A percentile compares a stretch with the other conserved stretches of the same genome.
Evolutionary conservation across 1,284 basidiomycete species (phyloP).

Genomic region (Malassezia nana): DNA sequence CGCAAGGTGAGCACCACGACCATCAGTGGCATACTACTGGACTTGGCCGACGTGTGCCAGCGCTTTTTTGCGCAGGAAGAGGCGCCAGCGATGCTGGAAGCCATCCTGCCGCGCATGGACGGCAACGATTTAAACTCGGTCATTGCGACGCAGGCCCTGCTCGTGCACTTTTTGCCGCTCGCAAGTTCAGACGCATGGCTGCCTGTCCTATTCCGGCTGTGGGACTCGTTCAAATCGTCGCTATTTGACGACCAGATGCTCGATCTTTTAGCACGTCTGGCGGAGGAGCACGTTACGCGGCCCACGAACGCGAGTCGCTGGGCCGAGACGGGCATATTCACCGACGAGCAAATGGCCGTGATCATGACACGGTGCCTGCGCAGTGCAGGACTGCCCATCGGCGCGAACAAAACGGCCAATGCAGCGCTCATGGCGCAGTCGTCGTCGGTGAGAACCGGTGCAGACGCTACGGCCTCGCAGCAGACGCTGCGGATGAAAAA

Average conservation of each 20-base stretch:
- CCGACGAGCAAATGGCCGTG: slow-evolving; percentile 70
- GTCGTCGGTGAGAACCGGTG: slow-evolving; percentile 43
- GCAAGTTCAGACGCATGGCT: slow-evolving; percentile 41
- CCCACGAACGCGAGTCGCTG: slow-evolving; percentile 44
- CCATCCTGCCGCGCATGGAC: slow-evolving; percentile 65
- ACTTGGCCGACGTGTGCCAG: slow-evolving; percentile 68
- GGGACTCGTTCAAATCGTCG: slow-evolving; percentile 74
- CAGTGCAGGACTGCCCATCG: slow-evolving; percentile 64
- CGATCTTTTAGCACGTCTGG: slow-evolving; percentile 66
- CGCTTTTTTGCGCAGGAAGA: slow-evolving; percentile 84
- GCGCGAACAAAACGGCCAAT: slow-evolving; percentile 34
- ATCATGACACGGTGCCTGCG: slow-evolving; percentile 76
- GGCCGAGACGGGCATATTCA: slow-evolving; percentile 80
- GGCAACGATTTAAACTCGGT: slow-evolving; percentile 59
- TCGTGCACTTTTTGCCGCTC: slow-evolving; percentile 46
- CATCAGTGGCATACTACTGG: slow-evolving; percentile 70
- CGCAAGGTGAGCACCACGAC: slow-evolving; percentile 50
- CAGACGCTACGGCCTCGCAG: slow-evolving; percentile 56
- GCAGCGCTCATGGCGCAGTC: slow-evolving; percentile 39
- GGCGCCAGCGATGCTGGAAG: slow-evolving; percentile 76
- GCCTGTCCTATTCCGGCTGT: slow-evolving; percentile 58
- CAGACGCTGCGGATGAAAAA: slow-evolving; percentile 65
- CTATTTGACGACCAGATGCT: slow-evolving; percentile 72
- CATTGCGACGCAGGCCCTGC: slow-evolving; percentile 39
- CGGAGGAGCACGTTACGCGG: slow-evolving; percentile 61